Evolutionary conservation across 2,329 filamentous ascomycete species (phyloP).

Genomic region (Amauroascus verrucosus): DNA sequence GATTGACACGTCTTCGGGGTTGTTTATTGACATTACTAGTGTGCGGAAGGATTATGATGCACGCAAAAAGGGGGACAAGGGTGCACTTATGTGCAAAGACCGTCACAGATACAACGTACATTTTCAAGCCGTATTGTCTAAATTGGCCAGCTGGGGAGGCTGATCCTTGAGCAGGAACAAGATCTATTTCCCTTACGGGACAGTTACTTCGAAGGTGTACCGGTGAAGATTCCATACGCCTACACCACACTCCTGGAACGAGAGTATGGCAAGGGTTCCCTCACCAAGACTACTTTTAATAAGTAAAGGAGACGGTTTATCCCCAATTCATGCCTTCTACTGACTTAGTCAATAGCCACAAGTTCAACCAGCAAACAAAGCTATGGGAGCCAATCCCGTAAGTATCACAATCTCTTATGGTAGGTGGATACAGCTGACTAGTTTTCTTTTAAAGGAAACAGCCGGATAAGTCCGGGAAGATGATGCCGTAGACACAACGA

Average conservation of each 20-base stretch:
- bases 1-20: slow-evolving; percentile 49
- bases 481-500: neutral
- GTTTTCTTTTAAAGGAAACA: neutral
- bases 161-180: slow-evolving; percentile 26
- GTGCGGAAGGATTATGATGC: slow-evolving; percentile 40
- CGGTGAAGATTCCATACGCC: slow-evolving; percentile 47
- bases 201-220: slow-evolving; percentile 44
- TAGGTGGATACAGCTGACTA: neutral
- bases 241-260: slow-evolving; percentile 45
- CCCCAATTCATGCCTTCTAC: neutral
- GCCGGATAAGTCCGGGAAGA: neutral
- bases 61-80: slow-evolving; percentile 30
- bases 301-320: slow-evolving; percentile 23
- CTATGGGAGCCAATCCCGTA: slow-evolving; percentile 23
- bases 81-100: slow-evolving; percentile 48
- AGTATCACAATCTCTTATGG: neutral
- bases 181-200: slow-evolving; percentile 50
- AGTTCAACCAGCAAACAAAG: slow-evolving; percentile 26
- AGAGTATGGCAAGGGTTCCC: slow-evolving; percentile 44
- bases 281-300: slow-evolving; percentile 40
- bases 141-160: neutral
- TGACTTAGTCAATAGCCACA: slow-evolving; percentile 21
- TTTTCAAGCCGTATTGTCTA: neutral
- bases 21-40: slow-evolving; percentile 54
- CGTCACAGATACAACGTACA: slow-evolving; percentile 42